Evolutionary conservation across 2,329 filamentous ascomycete species (phyloP).

Genomic region (Clarireedia homoeocarpa): DNA sequence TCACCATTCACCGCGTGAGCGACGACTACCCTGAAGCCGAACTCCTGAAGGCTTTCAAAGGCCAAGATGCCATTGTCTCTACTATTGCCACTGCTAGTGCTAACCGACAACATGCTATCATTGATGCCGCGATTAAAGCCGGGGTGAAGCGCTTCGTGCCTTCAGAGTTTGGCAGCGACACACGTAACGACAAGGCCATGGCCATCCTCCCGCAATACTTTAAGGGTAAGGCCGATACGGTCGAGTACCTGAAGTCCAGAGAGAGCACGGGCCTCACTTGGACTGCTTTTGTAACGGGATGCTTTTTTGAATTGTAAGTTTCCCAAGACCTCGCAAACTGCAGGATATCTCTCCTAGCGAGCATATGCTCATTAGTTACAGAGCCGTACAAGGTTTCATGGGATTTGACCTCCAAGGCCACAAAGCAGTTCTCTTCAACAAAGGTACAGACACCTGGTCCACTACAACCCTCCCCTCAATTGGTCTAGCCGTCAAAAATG

Average conservation of each 20-base stretch:
- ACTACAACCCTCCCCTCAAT: neutral
- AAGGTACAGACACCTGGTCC: neutral
- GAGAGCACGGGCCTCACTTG: conserved; percentile 38
- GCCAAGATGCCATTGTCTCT: conserved; percentile 19
- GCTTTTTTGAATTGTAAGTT: conserved; percentile 47
- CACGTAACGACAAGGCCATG: conserved; percentile 10
- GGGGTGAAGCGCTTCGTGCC: conserved; percentile 53
- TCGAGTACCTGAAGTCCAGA: conserved; percentile 14
- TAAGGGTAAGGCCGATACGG: conserved; percentile 7
- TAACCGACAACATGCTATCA: conserved; percentile 32
- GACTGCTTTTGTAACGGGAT: conserved; percentile 44
- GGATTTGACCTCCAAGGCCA: neutral
- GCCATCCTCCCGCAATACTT: conserved; percentile 13
- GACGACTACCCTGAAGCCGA: conserved; percentile 7
- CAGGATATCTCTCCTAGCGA: too few species aligned
- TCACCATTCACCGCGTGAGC: conserved; percentile 10
- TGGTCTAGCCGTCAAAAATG: neutral
- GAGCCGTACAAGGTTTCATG: neutral
- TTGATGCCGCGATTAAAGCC: conserved; percentile 49
- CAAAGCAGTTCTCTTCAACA: neutral
- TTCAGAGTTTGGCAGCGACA: conserved; percentile 42
- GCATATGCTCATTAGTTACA: too few species aligned
- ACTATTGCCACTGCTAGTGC: conserved; percentile 9
- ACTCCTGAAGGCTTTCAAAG: conserved; percentile 25
- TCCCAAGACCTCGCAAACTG: conserved; percentile 19